Percentiles rank a stretch among this genome's conserved stretches.
Conservation (phyloP, 257 asterid species). For the Forsythia suspensa region DNA sequence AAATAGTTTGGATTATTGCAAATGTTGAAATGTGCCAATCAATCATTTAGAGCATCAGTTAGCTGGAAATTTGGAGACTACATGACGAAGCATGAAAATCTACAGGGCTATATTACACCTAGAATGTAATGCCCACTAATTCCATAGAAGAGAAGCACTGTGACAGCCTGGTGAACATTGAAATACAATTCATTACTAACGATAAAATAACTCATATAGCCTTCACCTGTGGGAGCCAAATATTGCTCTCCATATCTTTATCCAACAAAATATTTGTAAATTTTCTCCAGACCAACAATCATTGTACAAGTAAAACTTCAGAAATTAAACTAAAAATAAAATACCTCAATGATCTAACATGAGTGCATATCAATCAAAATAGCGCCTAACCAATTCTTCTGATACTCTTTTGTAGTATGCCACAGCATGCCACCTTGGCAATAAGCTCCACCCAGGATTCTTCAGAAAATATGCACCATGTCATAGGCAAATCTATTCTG, state of each 20-base stretch:
- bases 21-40: too few relatives aligned
- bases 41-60: too few relatives aligned
- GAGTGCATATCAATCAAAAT: slow-evolving; percentile 8
- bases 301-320: not conserved
- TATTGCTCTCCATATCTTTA: not conserved
- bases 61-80: too few relatives aligned
- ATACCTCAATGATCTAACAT: slow-evolving; percentile 11
- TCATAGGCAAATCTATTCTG: slow-evolving; percentile 79
- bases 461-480: slow-evolving; percentile 85
- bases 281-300: not conserved
- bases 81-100: too few relatives aligned
- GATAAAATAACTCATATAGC: not conserved
- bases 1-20: too few relatives aligned
- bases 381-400: not conserved
- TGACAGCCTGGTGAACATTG: too few relatives aligned
- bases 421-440: slow-evolving; percentile 15
- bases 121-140: too few relatives aligned
- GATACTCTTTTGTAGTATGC: too few relatives aligned
- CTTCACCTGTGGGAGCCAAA: not conserved
- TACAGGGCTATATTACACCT: too few relatives aligned
- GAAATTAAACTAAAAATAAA: not conserved
- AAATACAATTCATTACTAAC: not conserved
- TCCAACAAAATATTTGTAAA: not conserved
- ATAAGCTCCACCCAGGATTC: slow-evolving; percentile 20
- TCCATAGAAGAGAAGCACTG: too few relatives aligned